Conservation (phyloP, 441 rosid genomes). For the Syzygium malaccense region DNA sequence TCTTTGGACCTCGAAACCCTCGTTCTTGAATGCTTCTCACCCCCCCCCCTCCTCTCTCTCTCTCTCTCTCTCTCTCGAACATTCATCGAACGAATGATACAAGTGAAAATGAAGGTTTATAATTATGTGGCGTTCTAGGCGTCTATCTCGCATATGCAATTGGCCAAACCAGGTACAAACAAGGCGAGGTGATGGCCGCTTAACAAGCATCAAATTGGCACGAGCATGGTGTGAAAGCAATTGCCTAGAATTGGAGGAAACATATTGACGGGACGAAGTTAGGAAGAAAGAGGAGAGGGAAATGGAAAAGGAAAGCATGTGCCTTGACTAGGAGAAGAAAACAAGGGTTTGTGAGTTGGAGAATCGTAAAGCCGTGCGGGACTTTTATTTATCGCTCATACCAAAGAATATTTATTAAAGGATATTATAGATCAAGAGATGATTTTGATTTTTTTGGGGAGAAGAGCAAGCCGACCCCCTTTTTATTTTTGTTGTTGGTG, state of each 20-base stretch:
- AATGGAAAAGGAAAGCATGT: conserved; percentile 6
- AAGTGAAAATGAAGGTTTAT: not conserved
- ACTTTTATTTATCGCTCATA: not conserved
- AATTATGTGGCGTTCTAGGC: not conserved
- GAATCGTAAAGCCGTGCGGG: conserved; percentile 15
- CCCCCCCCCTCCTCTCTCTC: not conserved
- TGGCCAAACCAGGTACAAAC: not conserved
- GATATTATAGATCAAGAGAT: not conserved
- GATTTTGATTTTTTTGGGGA: not conserved
- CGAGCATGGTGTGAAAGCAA: not conserved
- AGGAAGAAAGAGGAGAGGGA: not conserved
- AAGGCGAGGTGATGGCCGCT: not conserved
- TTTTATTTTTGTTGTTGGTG: not conserved
- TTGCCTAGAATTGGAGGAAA: not conserved
- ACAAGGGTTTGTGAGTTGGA: conserved; percentile 8
- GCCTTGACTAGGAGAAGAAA: conserved; percentile 9
- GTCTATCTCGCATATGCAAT: not conserved
- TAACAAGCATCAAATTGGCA: not conserved
- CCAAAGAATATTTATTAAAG: not conserved
- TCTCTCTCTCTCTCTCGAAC: not conserved
- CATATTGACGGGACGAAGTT: not conserved
- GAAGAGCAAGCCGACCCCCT: not conserved
- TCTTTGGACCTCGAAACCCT: not conserved
- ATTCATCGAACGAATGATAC: not conserved
- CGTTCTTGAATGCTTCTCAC: not conserved